A percentile compares a stretch with the other conserved stretches of the same genome.
Evolutionary conservation across 2,329 filamentous ascomycete genomes (phyloP).

Genomic region (Colletotrichum viniferum): DNA sequence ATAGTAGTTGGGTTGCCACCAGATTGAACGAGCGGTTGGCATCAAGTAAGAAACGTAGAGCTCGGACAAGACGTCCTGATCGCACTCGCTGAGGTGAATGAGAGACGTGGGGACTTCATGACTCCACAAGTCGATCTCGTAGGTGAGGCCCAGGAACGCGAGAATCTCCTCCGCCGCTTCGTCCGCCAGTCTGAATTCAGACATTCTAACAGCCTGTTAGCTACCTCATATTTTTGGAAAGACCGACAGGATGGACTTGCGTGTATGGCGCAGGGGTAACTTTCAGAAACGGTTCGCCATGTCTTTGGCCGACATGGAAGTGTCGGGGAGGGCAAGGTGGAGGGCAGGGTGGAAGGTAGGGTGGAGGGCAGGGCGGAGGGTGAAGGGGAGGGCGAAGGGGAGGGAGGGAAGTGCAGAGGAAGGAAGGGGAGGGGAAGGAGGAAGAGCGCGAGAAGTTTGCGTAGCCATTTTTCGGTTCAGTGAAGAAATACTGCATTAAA

Average conservation of each 20-base stretch:
- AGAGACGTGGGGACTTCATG: background rate
- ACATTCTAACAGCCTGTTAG: background rate
- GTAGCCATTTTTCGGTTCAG: background rate
- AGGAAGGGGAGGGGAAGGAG: background rate
- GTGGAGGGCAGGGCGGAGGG: background rate
- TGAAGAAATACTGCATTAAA: background rate
- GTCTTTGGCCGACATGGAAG: background rate
- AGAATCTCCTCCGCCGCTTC: background rate
- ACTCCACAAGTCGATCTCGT: background rate
- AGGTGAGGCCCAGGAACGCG: constrained; percentile 1
- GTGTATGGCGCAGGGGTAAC: background rate
- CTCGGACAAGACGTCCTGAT: background rate
- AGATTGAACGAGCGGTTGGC: background rate
- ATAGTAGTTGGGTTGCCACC: constrained; percentile 6
- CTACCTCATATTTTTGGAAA: background rate
- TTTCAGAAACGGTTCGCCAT: background rate
- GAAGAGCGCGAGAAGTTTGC: background rate
- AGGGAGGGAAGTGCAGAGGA: background rate
- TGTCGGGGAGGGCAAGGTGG: background rate
- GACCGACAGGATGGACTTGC: background rate
- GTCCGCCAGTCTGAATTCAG: background rate
- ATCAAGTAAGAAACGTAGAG: background rate
- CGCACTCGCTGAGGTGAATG: background rate
- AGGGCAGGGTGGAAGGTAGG: background rate
- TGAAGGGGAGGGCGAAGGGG: background rate